Base-by-base conservation (phyloP, 306 rosid genomes). In the Argentina anserina region DNA sequence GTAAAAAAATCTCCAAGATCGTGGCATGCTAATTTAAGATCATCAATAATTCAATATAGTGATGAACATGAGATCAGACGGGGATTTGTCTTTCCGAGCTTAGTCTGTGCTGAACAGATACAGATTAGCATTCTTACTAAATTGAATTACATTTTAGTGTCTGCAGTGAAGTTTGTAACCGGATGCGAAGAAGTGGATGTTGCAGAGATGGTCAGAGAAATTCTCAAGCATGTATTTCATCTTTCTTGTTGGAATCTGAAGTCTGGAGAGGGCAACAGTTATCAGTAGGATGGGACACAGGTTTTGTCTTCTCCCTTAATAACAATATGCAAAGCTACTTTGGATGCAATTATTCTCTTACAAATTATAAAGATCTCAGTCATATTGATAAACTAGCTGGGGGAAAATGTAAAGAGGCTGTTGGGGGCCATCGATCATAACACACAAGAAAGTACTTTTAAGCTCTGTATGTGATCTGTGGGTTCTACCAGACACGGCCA, bases 201-300 rank as follows among this genome's bases (percentile, higher is more conserved):
- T 72, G 62, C 80, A 34, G 80, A 81, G 61, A 80, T 69, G 47
- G 93, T 85, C 65, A 76, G 62, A 12, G 73, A 56, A 75, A 89
- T 93, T 78, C 92, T 93, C 42, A 81, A 76, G 75, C 97, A 87
- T 72, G 90, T 90, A 28, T 84, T 93, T 53, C 70, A 75, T 73
- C 78, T 85, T 78, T 78, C 77, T 67, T 81, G 84, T 34, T 83
- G 47, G 65, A 78, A 56, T 53, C 56, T 36, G 20, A 59, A 80
- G 33, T n/a, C 41, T 26, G 40, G 71, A 53, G 33, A 43, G 33
- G 56, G 67, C 58, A 34, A 21, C 52, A n/a, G n/a, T 29, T 14
- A 13, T 33, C 14, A 29, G 72, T 18, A 39, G n/a, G n/a, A 56
- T 56, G 18, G 41, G 40, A 60, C 67, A 62, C 67, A 33, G 34